These are phyloP conservation scores for Pseudozyma tsukubaensis DNA, from an alignment of 1,284 basidiomycete genomes.

Conservation along the genomic window DNA sequence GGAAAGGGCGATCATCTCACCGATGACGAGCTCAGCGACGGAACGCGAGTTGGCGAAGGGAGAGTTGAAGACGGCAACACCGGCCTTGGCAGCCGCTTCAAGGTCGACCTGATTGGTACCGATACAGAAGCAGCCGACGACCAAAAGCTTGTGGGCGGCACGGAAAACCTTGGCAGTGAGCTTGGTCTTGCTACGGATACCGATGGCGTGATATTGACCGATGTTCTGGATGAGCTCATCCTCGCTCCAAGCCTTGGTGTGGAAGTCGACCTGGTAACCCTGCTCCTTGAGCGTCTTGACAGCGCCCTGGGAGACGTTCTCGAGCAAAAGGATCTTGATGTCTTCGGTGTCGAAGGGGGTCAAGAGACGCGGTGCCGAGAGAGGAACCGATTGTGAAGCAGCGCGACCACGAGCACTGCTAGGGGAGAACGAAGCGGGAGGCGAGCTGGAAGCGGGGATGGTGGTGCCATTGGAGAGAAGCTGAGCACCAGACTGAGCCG, in stretches of 20 bases:
- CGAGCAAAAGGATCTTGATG: slow-evolving; percentile 80
- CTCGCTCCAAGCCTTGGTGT: slow-evolving; percentile 86
- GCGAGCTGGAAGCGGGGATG: slow-evolving; percentile 41
- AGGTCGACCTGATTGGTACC: slow-evolving; percentile 99
- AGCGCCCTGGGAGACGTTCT: slow-evolving; percentile 94
- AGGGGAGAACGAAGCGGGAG: slow-evolving; percentile 42
- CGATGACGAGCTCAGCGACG: slow-evolving; percentile 96
- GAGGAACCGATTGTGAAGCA: slow-evolving; percentile 40
- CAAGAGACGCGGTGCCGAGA: slow-evolving; percentile 56
- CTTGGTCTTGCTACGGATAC: slow-evolving; percentile 97
- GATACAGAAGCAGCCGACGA: slow-evolving; percentile 99
- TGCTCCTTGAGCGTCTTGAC: slow-evolving; percentile 83
- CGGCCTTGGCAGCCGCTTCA: slow-evolving; percentile 81
- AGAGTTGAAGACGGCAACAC: slow-evolving; percentile 99
- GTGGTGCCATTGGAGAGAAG: slow-evolving; percentile 36
- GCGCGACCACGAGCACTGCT: slow-evolving; percentile 37
- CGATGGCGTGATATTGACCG: slow-evolving; percentile 89
- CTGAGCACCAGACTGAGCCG: slow-evolving; percentile 49
- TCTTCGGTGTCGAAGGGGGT: slow-evolving; percentile 65
- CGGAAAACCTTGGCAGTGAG: slow-evolving; percentile 88
- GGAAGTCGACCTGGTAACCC: slow-evolving; percentile 94
- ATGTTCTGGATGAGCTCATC: slow-evolving; percentile 90
- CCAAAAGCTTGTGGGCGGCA: slow-evolving; percentile 76
- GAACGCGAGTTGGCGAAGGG: slow-evolving; percentile 99
- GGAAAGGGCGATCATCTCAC: slow-evolving; percentile 91